phyloP scores from a whole-genome alignment of 208 protist species.

The Acanthamoeba rhysodes region DNA sequence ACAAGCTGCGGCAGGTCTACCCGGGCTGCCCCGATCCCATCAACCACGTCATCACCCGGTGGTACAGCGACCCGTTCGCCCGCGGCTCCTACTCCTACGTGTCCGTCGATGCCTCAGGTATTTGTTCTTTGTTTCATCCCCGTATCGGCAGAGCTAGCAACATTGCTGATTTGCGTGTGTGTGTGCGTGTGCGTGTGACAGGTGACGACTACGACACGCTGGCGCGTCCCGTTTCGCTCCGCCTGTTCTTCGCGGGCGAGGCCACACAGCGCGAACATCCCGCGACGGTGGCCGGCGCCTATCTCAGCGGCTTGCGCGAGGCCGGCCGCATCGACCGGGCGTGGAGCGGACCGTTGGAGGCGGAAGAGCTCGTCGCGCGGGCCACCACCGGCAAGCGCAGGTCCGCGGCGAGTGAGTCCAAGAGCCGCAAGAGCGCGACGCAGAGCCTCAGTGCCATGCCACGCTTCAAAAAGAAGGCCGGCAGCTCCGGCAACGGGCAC shows the following conservation, averaged over 20 bases:
- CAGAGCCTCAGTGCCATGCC: constrained; percentile 39
- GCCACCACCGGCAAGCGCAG: neutral
- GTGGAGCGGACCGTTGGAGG: constrained; percentile 70
- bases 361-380: constrained; percentile 1
- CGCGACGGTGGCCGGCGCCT: constrained; percentile 70
- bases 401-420: neutral
- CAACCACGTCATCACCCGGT: constrained; percentile 56
- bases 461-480: constrained; percentile 62
- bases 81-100: constrained; percentile 72
- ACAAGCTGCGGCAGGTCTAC: constrained; percentile 52
- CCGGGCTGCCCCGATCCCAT: constrained; percentile 59
- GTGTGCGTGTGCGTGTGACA: neutral
- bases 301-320: constrained; percentile 69
- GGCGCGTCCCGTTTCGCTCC: constrained; percentile 64
- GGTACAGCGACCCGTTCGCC: constrained; percentile 51
- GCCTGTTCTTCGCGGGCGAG: constrained; percentile 73
- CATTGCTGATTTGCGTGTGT: neutral
- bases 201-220: constrained; percentile 72
- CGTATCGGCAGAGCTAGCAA: neutral
- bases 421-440: constrained; percentile 35
- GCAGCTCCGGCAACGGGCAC: neutral
- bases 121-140: too few relatives aligned
- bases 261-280: constrained; percentile 72
- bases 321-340: constrained; percentile 70
- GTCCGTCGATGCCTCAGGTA: constrained; percentile 62